Evolutionary conservation across 2,329 filamentous ascomycete genomes (phyloP).

Genomic region (Cryphonectria japonica): DNA sequence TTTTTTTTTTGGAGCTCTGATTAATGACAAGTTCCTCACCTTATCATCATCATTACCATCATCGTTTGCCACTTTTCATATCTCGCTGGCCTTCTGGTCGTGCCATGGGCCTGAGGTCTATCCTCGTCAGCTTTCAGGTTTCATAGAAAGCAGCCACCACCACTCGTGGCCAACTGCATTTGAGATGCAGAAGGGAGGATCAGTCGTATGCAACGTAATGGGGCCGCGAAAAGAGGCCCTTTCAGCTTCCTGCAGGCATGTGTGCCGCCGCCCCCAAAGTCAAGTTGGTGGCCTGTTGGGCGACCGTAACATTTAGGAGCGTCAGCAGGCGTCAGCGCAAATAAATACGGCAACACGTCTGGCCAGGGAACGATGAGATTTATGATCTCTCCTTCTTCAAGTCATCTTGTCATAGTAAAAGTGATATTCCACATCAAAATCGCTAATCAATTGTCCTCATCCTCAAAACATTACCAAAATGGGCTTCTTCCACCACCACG

Average conservation of each 20-base stretch:
- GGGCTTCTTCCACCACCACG: constrained; percentile 16
- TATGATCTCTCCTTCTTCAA: neutral
- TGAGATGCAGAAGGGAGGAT: neutral
- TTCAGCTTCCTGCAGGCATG: constrained; percentile 9
- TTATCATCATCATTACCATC: neutral
- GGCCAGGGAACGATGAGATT: neutral
- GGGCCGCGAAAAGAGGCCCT: neutral
- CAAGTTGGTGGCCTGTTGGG: neutral
- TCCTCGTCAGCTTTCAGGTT: constrained; percentile 6
- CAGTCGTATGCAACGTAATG: neutral
- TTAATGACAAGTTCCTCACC: neutral
- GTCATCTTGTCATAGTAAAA: neutral
- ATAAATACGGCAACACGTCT: neutral
- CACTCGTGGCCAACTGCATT: neutral
- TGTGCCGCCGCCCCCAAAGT: neutral
- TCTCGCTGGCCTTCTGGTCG: neutral
- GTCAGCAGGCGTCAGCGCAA: neutral
- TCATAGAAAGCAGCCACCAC: constrained; percentile 35
- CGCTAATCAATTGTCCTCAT: neutral
- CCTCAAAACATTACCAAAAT: neutral
- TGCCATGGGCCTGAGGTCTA: neutral
- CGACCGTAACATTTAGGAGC: neutral
- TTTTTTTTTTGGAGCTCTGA: neutral
- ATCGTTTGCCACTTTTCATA: neutral
- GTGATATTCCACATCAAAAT: neutral